A percentile compares a stretch with the other conserved stretches of the same genome.
Conservation (phyloP, 441 rosid genomes). For the Flueggea neowawraea region DNA sequence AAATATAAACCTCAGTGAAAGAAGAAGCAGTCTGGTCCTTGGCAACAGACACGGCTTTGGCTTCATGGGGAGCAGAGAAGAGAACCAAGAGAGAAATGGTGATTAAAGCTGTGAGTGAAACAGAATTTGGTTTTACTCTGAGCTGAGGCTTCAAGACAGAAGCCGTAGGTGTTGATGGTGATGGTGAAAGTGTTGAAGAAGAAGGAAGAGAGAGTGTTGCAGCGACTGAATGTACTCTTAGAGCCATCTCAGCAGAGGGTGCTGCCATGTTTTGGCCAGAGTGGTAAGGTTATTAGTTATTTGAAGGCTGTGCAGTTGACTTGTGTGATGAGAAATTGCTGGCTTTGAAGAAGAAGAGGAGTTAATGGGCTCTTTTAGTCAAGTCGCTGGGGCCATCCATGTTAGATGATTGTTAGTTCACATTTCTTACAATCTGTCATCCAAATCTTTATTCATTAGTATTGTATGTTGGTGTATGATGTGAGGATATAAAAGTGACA, state of each 20-base stretch:
- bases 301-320: conserved; percentile 13
- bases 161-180: conserved; percentile 18
- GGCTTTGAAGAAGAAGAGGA: too few species aligned
- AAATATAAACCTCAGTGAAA: conserved; percentile 51
- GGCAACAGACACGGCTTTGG: conserved; percentile 57
- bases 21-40: conserved; percentile 91
- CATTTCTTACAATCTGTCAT: too few species aligned
- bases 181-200: conserved; percentile 21
- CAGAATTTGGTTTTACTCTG: conserved; percentile 35
- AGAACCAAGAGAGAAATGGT: conserved; percentile 62
- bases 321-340: too few species aligned
- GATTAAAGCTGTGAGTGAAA: conserved; percentile 61
- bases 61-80: conserved; percentile 56
- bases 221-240: conserved; percentile 43
- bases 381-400: too few species aligned
- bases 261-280: conserved; percentile 2
- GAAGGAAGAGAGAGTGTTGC: conserved; percentile 38
- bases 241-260: conserved; percentile 50
- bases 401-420: too few species aligned
- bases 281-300: neutral
- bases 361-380: too few species aligned
- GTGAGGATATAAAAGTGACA: too few species aligned
- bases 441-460: too few species aligned
- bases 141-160: conserved; percentile 34
- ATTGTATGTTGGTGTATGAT: too few species aligned